A percentile compares a stretch with the other conserved stretches of the same genome.
These are phyloP conservation scores for Fistulinella cinereoalba DNA, from an alignment of 1,284 basidiomycete species.

Conservation along the genomic window DNA sequence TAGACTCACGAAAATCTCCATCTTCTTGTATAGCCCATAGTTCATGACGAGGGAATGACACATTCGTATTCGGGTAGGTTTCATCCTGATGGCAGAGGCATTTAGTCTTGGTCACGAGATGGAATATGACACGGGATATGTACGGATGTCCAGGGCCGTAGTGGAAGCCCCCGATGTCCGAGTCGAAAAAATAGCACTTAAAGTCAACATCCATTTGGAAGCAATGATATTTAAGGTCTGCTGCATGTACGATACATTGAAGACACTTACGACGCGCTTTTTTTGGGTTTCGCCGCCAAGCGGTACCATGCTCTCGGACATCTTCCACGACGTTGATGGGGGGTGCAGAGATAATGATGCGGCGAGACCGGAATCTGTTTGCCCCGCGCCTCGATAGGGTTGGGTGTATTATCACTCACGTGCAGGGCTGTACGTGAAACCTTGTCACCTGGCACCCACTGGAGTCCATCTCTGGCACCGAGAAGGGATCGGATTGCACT, in stretches of 20 bases:
- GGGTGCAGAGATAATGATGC: constrained; percentile 4
- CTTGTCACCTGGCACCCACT: too few relatives aligned
- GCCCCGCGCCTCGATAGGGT: background rate
- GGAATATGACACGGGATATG: constrained; percentile 23
- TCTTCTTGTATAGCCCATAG: constrained; percentile 95
- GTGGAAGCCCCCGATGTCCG: constrained; percentile 97
- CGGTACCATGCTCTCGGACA: constrained; percentile 59
- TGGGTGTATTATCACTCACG: constrained; percentile 16
- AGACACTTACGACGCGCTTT: constrained; percentile 77
- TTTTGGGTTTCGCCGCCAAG: constrained; percentile 72
- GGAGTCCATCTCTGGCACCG: too few relatives aligned
- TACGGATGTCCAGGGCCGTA: constrained; percentile 94
- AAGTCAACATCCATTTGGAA: constrained; percentile 6
- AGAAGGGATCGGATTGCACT: too few relatives aligned
- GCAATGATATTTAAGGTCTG: constrained; percentile 3
- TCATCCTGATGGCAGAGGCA: constrained; percentile 62
- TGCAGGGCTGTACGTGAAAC: too few relatives aligned
- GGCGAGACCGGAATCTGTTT: too few relatives aligned
- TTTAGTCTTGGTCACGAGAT: background rate
- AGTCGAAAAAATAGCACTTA: constrained; percentile 97
- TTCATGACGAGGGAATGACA: constrained; percentile 99
- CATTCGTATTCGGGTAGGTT: constrained; percentile 97
- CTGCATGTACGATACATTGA: constrained; percentile 3
- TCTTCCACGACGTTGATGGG: constrained; percentile 17
- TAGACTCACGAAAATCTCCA: constrained; percentile 89